phyloP scores from a whole-genome alignment of 805 yeast species.

The Starmerella geochares region DNA sequence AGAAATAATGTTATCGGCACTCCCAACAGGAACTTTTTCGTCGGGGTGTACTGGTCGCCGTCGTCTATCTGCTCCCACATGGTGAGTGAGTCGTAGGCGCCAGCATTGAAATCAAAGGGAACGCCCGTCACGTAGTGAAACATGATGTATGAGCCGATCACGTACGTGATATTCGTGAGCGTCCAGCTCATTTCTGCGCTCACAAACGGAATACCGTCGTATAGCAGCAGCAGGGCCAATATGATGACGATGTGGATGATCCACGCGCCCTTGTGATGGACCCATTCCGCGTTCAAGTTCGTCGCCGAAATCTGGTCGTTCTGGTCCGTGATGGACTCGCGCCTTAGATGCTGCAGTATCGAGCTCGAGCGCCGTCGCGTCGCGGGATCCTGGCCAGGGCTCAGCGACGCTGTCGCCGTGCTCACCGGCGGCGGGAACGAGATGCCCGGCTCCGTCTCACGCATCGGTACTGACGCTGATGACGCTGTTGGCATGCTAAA shows the following conservation, averaged over 20 bases:
- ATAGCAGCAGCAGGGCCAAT: slow-evolving; percentile 59
- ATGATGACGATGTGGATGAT: slow-evolving; percentile 79
- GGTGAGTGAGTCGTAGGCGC: slow-evolving; percentile 89
- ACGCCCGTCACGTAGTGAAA: slow-evolving; percentile 94
- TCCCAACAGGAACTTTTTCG: slow-evolving; percentile 80
- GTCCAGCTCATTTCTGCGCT: slow-evolving; percentile 87
- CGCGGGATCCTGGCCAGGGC: slow-evolving; percentile 5
- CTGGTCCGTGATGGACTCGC: slow-evolving; percentile 83
- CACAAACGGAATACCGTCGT: slow-evolving; percentile 69
- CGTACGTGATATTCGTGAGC: slow-evolving; percentile 79
- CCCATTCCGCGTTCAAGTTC: slow-evolving; percentile 93
- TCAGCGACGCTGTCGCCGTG: slow-evolving; percentile 1
- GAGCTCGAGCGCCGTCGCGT: slow-evolving; percentile 71
- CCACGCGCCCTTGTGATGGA: slow-evolving; percentile 92
- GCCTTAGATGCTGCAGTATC: slow-evolving; percentile 82
- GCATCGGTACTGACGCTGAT: neutral
- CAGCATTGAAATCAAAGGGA: slow-evolving; percentile 88
- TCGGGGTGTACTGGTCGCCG: slow-evolving; percentile 95
- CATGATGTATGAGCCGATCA: slow-evolving; percentile 87
- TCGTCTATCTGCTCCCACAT: slow-evolving; percentile 98
- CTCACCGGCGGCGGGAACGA: slow-evolving; percentile 12
- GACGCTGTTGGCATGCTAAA: slow-evolving; percentile 1
- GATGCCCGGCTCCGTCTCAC: slow-evolving; percentile 11
- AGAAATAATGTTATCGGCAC: slow-evolving; percentile 88
- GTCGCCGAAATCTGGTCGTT: slow-evolving; percentile 84